Evolutionary conservation across 768 basidiomycete species (phyloP).

Genomic region (Tricholoma matsutake): DNA sequence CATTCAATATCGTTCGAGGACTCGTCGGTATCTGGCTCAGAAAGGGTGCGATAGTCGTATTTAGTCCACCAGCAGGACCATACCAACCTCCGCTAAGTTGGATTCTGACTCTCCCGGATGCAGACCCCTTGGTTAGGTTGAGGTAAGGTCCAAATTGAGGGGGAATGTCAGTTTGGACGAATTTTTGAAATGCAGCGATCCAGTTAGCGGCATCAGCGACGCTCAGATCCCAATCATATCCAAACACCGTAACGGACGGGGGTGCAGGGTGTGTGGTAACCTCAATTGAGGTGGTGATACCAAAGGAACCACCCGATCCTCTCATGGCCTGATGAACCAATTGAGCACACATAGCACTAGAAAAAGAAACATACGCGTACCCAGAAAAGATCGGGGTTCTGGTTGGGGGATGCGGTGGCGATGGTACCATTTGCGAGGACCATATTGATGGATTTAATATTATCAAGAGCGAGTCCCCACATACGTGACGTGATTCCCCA

Average conservation of each 20-base stretch:
- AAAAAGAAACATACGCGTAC: constrained; percentile 18
- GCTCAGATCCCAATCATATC: constrained; percentile 36
- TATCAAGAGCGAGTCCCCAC: constrained; percentile 52
- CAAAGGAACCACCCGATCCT: constrained; percentile 20
- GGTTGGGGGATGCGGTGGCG: constrained; percentile 37
- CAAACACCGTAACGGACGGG: constrained; percentile 13
- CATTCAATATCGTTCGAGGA: background rate
- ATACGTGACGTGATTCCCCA: constrained; percentile 46
- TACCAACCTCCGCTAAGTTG: constrained; percentile 31
- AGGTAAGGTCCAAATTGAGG: constrained; percentile 31
- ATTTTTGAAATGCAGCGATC: constrained; percentile 33
- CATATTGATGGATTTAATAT: constrained; percentile 36
- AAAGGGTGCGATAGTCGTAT: constrained; percentile 11
- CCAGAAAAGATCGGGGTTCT: too few relatives aligned
- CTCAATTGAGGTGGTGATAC: constrained; percentile 17
- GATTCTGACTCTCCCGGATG: constrained; percentile 25
- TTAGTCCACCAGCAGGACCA: constrained; percentile 6
- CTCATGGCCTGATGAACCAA: constrained; percentile 14
- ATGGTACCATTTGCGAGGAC: constrained; percentile 46
- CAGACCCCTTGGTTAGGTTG: constrained; percentile 5
- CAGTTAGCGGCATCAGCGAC: constrained; percentile 28
- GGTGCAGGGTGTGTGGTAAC: constrained; percentile 18
- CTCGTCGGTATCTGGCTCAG: constrained; percentile 12
- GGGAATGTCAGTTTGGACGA: constrained; percentile 30
- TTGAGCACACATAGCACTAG: background rate